These are phyloP conservation scores for Amaranthus hypochondriacus DNA, from an alignment of 148 eudicot genomes.

Conservation along the genomic window DNA sequence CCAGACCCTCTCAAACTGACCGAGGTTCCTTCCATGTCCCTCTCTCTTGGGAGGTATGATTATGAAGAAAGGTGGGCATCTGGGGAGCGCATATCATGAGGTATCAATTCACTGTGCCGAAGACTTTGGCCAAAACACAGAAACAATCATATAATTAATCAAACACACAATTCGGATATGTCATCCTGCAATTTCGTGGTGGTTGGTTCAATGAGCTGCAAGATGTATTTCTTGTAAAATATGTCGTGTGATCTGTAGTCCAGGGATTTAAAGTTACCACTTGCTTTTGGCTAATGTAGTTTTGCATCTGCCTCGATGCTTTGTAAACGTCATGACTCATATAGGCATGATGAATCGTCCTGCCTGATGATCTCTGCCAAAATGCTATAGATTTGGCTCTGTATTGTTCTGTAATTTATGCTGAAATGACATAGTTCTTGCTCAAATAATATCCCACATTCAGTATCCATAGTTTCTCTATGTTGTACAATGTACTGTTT, in stretches of 20 bases:
- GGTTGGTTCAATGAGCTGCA: not conserved
- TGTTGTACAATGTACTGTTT: too few relatives aligned
- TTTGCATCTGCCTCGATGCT: conserved; percentile 2
- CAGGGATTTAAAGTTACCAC: not conserved
- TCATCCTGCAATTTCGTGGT: not conserved
- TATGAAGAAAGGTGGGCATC: conserved; percentile 61
- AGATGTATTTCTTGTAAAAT: not conserved
- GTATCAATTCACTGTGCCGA: not conserved
- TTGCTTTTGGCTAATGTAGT: not conserved
- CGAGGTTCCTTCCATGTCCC: conserved; percentile 52
- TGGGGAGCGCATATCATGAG: conserved; percentile 49
- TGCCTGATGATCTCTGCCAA: not conserved
- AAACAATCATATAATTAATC: not conserved
- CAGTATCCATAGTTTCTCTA: too few relatives aligned
- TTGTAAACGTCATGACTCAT: not conserved
- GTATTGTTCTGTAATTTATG: too few relatives aligned
- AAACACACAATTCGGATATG: not conserved
- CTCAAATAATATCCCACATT: too few relatives aligned
- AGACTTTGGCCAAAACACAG: not conserved
- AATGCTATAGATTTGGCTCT: too few relatives aligned
- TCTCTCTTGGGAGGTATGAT: conserved; percentile 53
- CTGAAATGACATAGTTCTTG: too few relatives aligned
- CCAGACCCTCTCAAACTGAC: conserved; percentile 74
- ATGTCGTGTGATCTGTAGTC: conserved; percentile 15
- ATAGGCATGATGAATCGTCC: not conserved